Evolutionary conservation across 2,329 filamentous ascomycete genomes (phyloP).

Genomic region (Pestalotiopsis sp.): DNA sequence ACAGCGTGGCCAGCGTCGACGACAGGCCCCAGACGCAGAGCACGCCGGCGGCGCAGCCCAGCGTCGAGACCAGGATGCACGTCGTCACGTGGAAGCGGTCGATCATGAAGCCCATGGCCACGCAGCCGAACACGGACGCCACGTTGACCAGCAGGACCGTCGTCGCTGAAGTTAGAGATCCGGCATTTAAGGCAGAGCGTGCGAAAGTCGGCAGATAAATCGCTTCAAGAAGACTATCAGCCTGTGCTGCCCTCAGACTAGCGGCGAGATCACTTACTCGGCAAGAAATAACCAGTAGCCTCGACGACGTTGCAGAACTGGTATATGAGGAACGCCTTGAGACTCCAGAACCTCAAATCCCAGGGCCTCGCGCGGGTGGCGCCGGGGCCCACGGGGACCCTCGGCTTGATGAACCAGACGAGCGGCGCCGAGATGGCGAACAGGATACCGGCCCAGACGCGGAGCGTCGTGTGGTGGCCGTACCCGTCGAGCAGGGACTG

Average conservation of each 20-base stretch:
- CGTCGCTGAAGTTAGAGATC: slow-evolving; percentile 43
- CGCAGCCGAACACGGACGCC: slow-evolving; percentile 45
- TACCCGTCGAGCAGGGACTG: slow-evolving; percentile 50
- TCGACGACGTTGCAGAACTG: slow-evolving; percentile 59
- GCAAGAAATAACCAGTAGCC: slow-evolving; percentile 63
- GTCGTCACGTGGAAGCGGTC: slow-evolving; percentile 46
- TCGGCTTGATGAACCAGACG: slow-evolving; percentile 57
- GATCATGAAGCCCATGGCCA: slow-evolving; percentile 48
- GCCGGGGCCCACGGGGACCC: slow-evolving; percentile 42
- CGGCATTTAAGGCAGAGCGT: slow-evolving; percentile 35
- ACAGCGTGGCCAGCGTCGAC: slow-evolving; percentile 53
- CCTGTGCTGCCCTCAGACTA: background rate
- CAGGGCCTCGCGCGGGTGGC: slow-evolving; percentile 38
- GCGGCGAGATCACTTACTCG: slow-evolving; percentile 43
- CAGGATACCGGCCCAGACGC: slow-evolving; percentile 52
- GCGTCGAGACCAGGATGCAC: slow-evolving; percentile 48
- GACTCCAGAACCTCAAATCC: slow-evolving; percentile 52
- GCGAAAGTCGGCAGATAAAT: slow-evolving; percentile 56
- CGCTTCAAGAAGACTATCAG: slow-evolving; percentile 30
- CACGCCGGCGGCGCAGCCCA: slow-evolving; percentile 48
- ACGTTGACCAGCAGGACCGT: slow-evolving; percentile 50
- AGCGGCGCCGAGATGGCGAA: slow-evolving; percentile 55
- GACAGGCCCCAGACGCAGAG: slow-evolving; percentile 65
- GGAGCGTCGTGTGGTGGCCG: slow-evolving; percentile 54
- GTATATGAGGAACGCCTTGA: slow-evolving; percentile 58